Evolutionary conservation across 2,329 filamentous ascomycete genomes (phyloP), one percentile per base, ranked within the genome.

Genomic region (Aspergillus neotritici): DNA sequence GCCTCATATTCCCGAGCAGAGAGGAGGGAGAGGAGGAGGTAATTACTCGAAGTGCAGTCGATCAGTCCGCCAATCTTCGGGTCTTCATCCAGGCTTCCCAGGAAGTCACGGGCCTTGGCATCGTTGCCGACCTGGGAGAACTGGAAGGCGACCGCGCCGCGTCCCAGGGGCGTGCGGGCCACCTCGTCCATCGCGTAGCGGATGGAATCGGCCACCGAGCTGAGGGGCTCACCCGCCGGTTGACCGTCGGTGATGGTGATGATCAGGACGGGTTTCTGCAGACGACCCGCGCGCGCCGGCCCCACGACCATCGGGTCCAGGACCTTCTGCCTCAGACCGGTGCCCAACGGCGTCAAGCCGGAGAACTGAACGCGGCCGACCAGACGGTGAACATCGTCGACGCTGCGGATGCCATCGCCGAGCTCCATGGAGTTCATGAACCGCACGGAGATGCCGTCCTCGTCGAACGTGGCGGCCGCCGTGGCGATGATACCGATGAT

Each of bases 71-170:
- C 82, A 54, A 85, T 76, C 15, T 64, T 62, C 10, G 79, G 78
- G 46, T 84, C 79, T 48, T 78, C 74, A 53, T 85, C 82, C n/a
- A 85, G 71, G 54, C 77, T 77, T 37, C 70, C 64, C 37, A 85
- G 68, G 70, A 84, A 85, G 48, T 82, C 75, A 42, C 77, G 76
- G 2, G 82, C 82, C 51, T 76, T 75, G 57, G 76, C 69, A 54
- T 85, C 82, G 53, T 83, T 83, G 49, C 82, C 82, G 37, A 85
- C 82, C 54, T 85, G 82, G 1, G 81, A 80, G 56, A 84, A 84
- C 56, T 84, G 79, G 68, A 84, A 84, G 0, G 78, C 74, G 46
- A 84, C 63, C n/a, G 78, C 78, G 37, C 76, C 76, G 21, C 70
- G 69, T 28, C 79, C 79, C 54, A 77, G 79, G 39, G 69, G 72